Percentiles rank a stretch among this genome's conserved stretches.
phyloP scores from a whole-genome alignment of 495 filamentous ascomycete genomes.

The Neurospora sp. region DNA sequence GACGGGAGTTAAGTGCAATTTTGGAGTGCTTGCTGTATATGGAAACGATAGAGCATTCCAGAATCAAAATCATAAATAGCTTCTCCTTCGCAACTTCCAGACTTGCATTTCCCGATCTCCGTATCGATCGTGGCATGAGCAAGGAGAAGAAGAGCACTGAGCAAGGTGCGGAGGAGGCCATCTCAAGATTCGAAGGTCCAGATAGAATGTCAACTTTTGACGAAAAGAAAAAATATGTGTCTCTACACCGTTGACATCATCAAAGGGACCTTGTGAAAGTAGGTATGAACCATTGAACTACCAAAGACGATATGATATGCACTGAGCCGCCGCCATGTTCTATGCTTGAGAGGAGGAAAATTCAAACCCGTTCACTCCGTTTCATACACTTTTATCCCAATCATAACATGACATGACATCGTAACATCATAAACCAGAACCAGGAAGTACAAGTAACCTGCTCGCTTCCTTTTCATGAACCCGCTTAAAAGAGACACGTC shows the following conservation, averaged over 20 bases:
- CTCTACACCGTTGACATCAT: too few relatives aligned
- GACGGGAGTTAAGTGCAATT: background rate
- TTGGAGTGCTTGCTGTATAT: background rate
- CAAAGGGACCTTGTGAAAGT: background rate
- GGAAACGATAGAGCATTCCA: background rate
- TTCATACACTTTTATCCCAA: background rate
- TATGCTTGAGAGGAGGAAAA: background rate
- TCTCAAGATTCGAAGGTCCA: background rate
- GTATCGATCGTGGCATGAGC: background rate
- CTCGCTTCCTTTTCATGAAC: background rate
- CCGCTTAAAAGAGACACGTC: background rate
- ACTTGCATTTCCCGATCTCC: background rate
- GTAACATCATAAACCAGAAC: background rate
- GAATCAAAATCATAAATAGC: background rate
- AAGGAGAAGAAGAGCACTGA: background rate
- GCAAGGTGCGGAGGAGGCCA: background rate
- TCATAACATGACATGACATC: background rate
- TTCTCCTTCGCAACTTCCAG: background rate
- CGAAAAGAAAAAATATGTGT: too few relatives aligned
- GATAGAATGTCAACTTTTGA: background rate
- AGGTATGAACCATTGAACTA: background rate
- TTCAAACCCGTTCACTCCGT: background rate
- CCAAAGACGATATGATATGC: background rate
- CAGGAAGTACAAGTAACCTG: background rate
- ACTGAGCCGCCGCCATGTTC: background rate